phyloP scores from a whole-genome alignment of 768 basidiomycete genomes.

The Nidula microcarpa region DNA sequence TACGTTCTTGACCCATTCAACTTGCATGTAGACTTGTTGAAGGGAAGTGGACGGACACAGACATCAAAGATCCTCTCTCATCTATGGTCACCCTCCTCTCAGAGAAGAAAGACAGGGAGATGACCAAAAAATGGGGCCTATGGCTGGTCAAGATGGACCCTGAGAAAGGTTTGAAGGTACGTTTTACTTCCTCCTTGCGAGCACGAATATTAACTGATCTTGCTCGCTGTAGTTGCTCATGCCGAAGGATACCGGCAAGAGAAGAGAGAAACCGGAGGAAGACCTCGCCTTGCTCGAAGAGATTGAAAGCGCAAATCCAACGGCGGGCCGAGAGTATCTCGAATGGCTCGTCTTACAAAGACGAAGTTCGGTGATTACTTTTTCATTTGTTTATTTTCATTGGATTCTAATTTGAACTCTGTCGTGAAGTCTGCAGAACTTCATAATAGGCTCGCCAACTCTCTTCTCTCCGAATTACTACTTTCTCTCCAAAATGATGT shows the following conservation, averaged over 20 bases:
- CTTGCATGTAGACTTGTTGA: slow-evolving; percentile 52
- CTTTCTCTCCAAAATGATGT: slow-evolving; percentile 43
- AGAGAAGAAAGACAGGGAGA: slow-evolving; percentile 51
- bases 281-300: slow-evolving; percentile 56
- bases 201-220: not conserved
- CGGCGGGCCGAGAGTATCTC: slow-evolving; percentile 67
- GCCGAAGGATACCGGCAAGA: slow-evolving; percentile 45
- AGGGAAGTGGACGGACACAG: slow-evolving; percentile 59
- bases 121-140: slow-evolving; percentile 73
- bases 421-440: slow-evolving; percentile 45
- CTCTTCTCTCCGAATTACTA: slow-evolving; percentile 54
- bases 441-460: slow-evolving; percentile 62
- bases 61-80: slow-evolving; percentile 59
- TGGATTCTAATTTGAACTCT: slow-evolving; percentile 1
- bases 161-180: slow-evolving; percentile 69
- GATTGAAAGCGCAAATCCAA: slow-evolving; percentile 51
- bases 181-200: slow-evolving; percentile 5
- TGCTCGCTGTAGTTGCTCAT: slow-evolving; percentile 53
- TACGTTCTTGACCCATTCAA: not conserved
- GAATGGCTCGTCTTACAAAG: slow-evolving; percentile 78
- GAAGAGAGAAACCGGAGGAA: slow-evolving; percentile 56
- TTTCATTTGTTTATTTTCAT: not conserved
- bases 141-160: slow-evolving; percentile 75
- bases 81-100: slow-evolving; percentile 57
- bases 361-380: slow-evolving; percentile 48